Percentiles rank a stretch among this genome's conserved stretches.
These are phyloP conservation scores for Parathielavia hyrcaniae DNA, from an alignment of 495 filamentous ascomycete genomes.

Conservation along the genomic window DNA sequence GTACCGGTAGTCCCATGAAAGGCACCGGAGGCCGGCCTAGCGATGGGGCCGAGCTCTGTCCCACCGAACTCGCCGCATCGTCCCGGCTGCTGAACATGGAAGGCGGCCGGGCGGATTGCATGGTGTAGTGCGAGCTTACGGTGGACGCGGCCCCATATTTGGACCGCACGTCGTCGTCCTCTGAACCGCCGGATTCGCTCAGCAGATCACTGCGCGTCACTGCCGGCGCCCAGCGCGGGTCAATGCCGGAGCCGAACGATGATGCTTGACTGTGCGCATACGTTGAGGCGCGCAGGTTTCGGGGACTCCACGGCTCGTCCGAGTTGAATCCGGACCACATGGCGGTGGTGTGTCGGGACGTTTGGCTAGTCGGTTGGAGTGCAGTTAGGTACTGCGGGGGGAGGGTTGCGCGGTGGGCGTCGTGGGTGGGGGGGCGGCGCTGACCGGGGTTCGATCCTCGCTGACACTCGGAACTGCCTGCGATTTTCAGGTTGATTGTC, in stretches of 20 bases:
- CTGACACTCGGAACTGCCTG: background rate
- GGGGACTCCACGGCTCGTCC: conserved; percentile 3
- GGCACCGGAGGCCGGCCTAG: background rate
- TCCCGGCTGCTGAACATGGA: conserved; percentile 16
- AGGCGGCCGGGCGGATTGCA: background rate
- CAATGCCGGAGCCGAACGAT: background rate
- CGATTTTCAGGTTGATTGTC: background rate
- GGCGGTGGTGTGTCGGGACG: background rate
- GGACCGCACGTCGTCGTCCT: background rate
- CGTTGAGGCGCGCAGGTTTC: too few species aligned
- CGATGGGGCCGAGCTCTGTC: conserved; percentile 2
- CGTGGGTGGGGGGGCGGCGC: background rate
- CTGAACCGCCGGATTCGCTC: background rate
- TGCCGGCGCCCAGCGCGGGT: background rate
- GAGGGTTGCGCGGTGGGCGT: background rate
- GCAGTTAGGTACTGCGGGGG: background rate
- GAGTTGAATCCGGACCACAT: conserved; percentile 5
- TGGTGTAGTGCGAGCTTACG: background rate
- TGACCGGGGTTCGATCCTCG: conserved; percentile 6
- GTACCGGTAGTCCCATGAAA: conserved; percentile 13
- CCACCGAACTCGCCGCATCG: conserved; percentile 6
- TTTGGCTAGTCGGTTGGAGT: background rate
- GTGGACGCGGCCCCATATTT: conserved; percentile 1
- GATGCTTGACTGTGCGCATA: background rate
- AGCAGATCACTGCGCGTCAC: background rate